A percentile compares a stretch with the other conserved stretches of the same genome.
These are phyloP conservation scores for Apophysomyces trapeziformis DNA, from an alignment of 371 early-diverging fungal genomes.

Conservation along the genomic window DNA sequence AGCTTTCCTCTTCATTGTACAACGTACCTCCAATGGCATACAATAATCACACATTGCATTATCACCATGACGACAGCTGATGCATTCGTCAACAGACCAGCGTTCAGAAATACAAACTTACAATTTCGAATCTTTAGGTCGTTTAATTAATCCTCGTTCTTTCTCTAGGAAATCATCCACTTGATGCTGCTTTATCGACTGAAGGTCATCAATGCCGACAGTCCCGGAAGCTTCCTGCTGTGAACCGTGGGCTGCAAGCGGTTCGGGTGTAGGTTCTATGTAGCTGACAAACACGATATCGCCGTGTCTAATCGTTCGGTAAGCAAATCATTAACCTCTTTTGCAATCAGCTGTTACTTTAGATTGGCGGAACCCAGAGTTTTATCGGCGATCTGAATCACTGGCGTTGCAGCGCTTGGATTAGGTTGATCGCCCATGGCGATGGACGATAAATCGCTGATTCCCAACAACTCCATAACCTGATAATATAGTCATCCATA, in stretches of 20 bases:
- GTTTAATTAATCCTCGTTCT: constrained; percentile 81
- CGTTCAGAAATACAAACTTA: constrained; percentile 39
- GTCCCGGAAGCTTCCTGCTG: constrained; percentile 20
- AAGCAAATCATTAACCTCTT: neutral
- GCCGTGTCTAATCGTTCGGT: constrained; percentile 67
- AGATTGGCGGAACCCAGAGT: constrained; percentile 47
- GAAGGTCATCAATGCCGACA: constrained; percentile 20
- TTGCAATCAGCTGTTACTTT: constrained; percentile 38
- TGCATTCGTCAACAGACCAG: neutral
- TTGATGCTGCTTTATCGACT: constrained; percentile 66
- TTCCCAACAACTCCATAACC: constrained; percentile 45
- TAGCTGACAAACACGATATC: constrained; percentile 76
- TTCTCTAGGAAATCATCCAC: constrained; percentile 86
- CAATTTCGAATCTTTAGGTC: constrained; percentile 84
- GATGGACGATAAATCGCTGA: constrained; percentile 51
- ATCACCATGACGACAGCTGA: constrained; percentile 87
- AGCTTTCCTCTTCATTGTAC: neutral
- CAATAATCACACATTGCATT: constrained; percentile 99
- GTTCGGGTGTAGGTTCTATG: constrained; percentile 39
- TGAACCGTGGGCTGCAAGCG: constrained; percentile 15
- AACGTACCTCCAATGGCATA: constrained; percentile 84
- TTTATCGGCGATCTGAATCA: constrained; percentile 45
- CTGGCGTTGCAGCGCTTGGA: constrained; percentile 42
- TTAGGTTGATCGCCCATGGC: constrained; percentile 56
- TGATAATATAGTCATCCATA: constrained; percentile 15